Evolutionary conservation across 148 eudicot genomes (phyloP).

Genomic region (Rhododendron williamsianum): DNA sequence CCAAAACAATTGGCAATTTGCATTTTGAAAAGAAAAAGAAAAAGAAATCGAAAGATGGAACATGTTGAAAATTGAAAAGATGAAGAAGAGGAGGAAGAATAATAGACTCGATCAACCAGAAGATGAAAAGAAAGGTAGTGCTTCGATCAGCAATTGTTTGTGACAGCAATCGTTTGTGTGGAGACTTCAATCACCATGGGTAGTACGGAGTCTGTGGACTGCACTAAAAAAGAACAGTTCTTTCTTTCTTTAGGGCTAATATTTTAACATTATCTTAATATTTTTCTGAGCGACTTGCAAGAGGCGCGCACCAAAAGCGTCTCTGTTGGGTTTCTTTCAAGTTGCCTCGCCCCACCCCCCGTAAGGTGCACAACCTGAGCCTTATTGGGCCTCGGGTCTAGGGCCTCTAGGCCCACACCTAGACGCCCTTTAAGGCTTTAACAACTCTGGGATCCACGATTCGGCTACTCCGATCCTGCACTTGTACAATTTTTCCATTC

Average conservation of each 20-base stretch:
- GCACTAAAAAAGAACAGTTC: neutral
- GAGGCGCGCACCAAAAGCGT: neutral
- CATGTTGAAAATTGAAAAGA: neutral
- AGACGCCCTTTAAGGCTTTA: neutral
- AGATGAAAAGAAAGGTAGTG: neutral
- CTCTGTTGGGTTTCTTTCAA: neutral
- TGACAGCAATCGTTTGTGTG: neutral
- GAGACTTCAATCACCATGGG: neutral
- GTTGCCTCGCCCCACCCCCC: neutral
- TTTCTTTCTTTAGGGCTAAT: neutral
- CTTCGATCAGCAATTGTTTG: neutral
- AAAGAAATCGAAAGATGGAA: neutral
- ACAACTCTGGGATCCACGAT: neutral
- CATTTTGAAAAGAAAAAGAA: neutral
- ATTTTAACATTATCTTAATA: neutral
- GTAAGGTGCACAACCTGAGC: neutral
- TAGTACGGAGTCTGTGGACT: neutral
- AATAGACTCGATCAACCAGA: neutral
- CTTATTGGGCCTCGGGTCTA: neutral
- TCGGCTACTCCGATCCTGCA: neutral
- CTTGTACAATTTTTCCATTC: neutral
- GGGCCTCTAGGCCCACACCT: neutral
- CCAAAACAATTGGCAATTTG: neutral
- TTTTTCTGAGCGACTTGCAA: neutral
- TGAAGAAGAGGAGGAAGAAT: neutral